phyloP scores from a whole-genome alignment of 306 rosid species.

The Corylus heterophylla region DNA sequence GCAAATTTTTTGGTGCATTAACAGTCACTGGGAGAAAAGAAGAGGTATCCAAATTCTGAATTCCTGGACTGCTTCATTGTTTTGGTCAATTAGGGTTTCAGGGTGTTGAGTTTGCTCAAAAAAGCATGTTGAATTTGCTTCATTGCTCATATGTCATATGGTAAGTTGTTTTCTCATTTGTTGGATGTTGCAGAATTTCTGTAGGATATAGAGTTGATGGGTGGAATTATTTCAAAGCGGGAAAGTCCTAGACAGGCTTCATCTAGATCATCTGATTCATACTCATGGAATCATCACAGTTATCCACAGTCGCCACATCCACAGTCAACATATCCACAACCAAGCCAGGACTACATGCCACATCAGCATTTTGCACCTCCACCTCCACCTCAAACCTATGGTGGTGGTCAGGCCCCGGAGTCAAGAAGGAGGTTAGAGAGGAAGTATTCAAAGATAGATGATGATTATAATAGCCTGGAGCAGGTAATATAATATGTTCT shows the following conservation, averaged over 20 bases:
- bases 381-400: slow-evolving; percentile 45
- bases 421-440: slow-evolving; percentile 41
- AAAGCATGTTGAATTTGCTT: slow-evolving; percentile 22
- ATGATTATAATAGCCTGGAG: slow-evolving; percentile 61
- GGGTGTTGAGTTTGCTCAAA: not conserved
- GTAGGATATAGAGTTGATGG: slow-evolving; percentile 54
- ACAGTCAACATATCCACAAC: slow-evolving; percentile 48
- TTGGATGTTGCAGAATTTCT: slow-evolving; percentile 29
- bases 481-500: slow-evolving; percentile 48
- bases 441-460: slow-evolving; percentile 78
- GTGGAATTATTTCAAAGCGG: slow-evolving; percentile 69
- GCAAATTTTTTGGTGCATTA: not conserved
- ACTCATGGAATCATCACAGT: slow-evolving; percentile 38
- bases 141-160: slow-evolving; percentile 1
- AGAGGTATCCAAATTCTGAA: not conserved
- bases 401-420: slow-evolving; percentile 43
- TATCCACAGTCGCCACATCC: slow-evolving; percentile 52
- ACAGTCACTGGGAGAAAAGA: not conserved
- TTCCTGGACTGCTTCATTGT: not conserved
- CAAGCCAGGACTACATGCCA: slow-evolving; percentile 41
- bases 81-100: not conserved
- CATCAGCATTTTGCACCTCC: slow-evolving; percentile 43
- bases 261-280: slow-evolving; percentile 38
- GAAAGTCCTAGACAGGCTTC: slow-evolving; percentile 44
- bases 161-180: not conserved